Evolutionary conservation across 176 grass and related monocot genomes (phyloP).

Genomic region (Eragrostis nindensis): DNA sequence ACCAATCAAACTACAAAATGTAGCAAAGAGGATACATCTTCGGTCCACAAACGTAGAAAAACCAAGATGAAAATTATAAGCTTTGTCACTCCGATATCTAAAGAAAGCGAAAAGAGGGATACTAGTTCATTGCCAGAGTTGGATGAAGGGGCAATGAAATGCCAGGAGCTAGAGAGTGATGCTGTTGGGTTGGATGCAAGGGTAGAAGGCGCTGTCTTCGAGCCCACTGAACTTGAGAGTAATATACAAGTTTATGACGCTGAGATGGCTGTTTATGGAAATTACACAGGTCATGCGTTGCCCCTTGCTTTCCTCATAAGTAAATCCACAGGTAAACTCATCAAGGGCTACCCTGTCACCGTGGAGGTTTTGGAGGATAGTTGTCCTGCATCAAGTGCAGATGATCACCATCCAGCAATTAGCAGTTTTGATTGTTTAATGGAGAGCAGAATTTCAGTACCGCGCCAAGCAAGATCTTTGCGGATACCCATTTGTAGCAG

Average conservation of each 20-base stretch:
- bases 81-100: conserved; percentile 20
- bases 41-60: conserved; percentile 19
- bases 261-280: conserved; percentile 68
- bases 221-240: conserved; percentile 36
- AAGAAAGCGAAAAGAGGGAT: conserved; percentile 25
- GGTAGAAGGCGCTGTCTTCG: conserved; percentile 27
- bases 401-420: conserved; percentile 17
- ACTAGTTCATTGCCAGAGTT: conserved; percentile 22
- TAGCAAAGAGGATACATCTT: conserved; percentile 37
- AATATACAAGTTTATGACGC: conserved; percentile 60
- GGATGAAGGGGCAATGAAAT: conserved; percentile 43
- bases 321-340: conserved; percentile 74
- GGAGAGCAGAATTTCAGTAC: conserved; percentile 38
- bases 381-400: conserved; percentile 46
- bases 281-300: conserved; percentile 56
- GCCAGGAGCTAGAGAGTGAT: conserved; percentile 32
- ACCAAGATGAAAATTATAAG: conserved; percentile 44
- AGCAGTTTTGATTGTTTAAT: conserved; percentile 35
- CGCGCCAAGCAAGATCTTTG: conserved; percentile 26
- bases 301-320: conserved; percentile 83
- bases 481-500: conserved; percentile 25
- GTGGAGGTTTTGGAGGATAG: conserved; percentile 71
- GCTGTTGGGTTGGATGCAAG: conserved; percentile 42
- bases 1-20: conserved; percentile 48
- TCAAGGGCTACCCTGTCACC: conserved; percentile 68